phyloP scores from a whole-genome alignment of 768 basidiomycete species.

The Gymnopilus dilepis region DNA sequence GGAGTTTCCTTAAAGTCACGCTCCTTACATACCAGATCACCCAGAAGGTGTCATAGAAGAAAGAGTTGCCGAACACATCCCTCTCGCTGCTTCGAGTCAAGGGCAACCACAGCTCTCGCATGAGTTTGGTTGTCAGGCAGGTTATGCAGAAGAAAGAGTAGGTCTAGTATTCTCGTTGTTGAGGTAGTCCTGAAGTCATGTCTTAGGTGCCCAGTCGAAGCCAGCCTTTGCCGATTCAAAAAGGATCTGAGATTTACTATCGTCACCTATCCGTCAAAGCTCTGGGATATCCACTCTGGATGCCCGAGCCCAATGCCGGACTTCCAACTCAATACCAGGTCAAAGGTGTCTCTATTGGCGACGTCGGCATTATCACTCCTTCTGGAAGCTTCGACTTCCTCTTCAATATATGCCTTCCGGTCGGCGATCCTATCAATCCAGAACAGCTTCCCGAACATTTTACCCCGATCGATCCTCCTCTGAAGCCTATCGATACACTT shows the following conservation, averaged over 20 bases:
- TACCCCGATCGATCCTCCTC: neutral
- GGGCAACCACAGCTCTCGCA: too few species aligned
- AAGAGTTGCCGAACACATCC: too few species aligned
- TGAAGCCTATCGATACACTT: conserved; percentile 2
- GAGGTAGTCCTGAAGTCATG: too few species aligned
- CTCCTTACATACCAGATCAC: too few species aligned
- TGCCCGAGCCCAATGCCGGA: conserved; percentile 15
- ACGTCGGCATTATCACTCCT: conserved; percentile 23
- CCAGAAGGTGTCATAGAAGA: too few species aligned
- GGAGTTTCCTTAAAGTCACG: too few species aligned
- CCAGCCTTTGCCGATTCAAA: neutral
- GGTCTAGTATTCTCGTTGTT: too few species aligned
- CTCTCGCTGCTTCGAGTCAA: too few species aligned
- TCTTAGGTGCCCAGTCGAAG: too few species aligned
- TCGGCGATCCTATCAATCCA: conserved; percentile 16
- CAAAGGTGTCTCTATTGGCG: conserved; percentile 21
- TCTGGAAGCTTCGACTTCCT: conserved; percentile 25
- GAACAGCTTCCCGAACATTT: conserved; percentile 19
- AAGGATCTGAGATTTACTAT: conserved; percentile 21
- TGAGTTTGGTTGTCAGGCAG: too few species aligned
- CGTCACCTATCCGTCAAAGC: conserved; percentile 18
- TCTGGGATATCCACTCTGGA: conserved; percentile 23
- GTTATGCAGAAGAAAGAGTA: too few species aligned
- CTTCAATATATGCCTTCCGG: conserved; percentile 22
- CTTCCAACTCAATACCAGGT: conserved; percentile 17